Evolutionary conservation across 495 filamentous ascomycete genomes (phyloP), one percentile per base, ranked within the genome.

Genomic region (Hypoxylon crocopeplum): DNA sequence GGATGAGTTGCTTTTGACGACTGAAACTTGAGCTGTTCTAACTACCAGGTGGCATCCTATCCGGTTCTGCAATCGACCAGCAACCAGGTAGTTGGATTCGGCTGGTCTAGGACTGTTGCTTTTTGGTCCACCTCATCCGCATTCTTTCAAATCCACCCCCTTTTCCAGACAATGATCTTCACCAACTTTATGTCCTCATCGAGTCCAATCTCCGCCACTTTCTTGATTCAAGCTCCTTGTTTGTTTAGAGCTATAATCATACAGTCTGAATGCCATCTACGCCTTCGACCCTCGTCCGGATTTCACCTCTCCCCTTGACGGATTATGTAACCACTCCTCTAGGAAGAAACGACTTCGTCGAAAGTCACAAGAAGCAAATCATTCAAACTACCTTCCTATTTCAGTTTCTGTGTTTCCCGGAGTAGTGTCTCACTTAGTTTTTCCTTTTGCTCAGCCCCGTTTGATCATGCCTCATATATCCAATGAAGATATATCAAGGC

Each of bases 1-100:
- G 20, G 48, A 16, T 22, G 27, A 46, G 40, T 64, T 64, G 54
- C 60, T 64, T 64, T 64, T 64, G 48, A 49, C 19, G 34, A 59
- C 54, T 64, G 60, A 64, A 54, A 64, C 60, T 44, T 34, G 7
- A 36, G 12, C 17, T 45, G 33, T 32, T 57, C 39, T 55, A 44
- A 45, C 45, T 21, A 64, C 60, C 54, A n/a, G n/a, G n/a, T 64
- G 44, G 54, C 60, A 38, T 27, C 20, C 37, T 59, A 37, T 49
- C 42, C 24, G 54, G 60, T 12, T 29, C 55, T 36, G 19, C 15
- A 38, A 59, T 55, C 44, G 54, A 55, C 54, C 38, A 48, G 32
- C 15, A 45, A 58, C 53, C 60, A 49, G 54, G 60, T 49, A 44
- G 20, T 44, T 49, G 54, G 60, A 41, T 48, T 40, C 34, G 20